phyloP scores from a whole-genome alignment of 306 rosid species.

The Oemleria cerasiformis region DNA sequence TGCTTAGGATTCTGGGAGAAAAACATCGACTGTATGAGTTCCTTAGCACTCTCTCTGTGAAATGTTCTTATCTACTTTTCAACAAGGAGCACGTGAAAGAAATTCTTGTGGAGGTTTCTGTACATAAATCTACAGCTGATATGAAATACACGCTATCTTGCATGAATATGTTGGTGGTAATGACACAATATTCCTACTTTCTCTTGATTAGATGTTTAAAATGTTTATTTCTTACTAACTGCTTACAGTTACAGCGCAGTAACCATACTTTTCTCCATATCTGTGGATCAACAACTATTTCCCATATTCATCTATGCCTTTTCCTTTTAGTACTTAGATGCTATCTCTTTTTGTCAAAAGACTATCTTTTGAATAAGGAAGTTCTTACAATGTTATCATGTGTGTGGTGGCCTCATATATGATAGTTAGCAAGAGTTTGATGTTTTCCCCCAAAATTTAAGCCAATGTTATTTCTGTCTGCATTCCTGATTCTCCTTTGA shows the following conservation, averaged over 20 bases:
- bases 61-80: slow-evolving; percentile 85
- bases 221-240: neutral
- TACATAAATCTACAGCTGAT: slow-evolving; percentile 59
- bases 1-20: slow-evolving; percentile 84
- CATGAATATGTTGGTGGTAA: slow-evolving; percentile 88
- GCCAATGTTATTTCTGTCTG: neutral
- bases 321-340: slow-evolving; percentile 10
- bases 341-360: slow-evolving; percentile 1
- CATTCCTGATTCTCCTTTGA: neutral
- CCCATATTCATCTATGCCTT: neutral
- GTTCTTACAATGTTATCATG: neutral
- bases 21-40: slow-evolving; percentile 85
- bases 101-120: slow-evolving; percentile 55
- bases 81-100: slow-evolving; percentile 89
- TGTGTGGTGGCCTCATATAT: neutral
- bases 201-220: neutral
- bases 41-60: slow-evolving; percentile 63
- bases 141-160: slow-evolving; percentile 47
- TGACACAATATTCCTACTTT: slow-evolving; percentile 25
- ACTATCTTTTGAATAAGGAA: neutral
- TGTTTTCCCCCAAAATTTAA: slow-evolving; percentile 10
- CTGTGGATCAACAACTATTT: neutral
- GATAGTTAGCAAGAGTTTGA: slow-evolving; percentile 7
- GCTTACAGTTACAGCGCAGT: neutral
- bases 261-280: neutral